Evolutionary conservation across 768 basidiomycete species (phyloP).

Genomic region (Candolleomyces aberdarensis): DNA sequence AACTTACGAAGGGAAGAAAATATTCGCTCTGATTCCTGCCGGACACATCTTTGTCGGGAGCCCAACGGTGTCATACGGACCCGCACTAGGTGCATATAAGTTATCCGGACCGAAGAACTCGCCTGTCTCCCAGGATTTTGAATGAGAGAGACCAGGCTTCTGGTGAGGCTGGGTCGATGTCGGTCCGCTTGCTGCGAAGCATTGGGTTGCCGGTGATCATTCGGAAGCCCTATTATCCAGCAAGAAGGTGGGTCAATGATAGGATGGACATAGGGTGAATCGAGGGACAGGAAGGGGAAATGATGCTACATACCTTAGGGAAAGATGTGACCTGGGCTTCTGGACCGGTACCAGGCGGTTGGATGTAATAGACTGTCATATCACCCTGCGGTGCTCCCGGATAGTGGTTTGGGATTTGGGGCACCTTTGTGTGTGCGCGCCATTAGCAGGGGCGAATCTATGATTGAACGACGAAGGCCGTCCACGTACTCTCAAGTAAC

Average conservation of each 20-base stretch:
- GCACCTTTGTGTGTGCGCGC: background rate
- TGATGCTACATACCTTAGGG: background rate
- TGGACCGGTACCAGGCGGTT: background rate
- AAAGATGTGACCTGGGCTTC: background rate
- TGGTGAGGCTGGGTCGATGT: background rate
- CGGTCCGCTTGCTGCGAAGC: background rate
- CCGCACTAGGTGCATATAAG: constrained; percentile 1
- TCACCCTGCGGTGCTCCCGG: background rate
- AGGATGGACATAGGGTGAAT: background rate
- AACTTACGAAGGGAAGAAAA: constrained; percentile 3
- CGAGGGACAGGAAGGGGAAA: background rate
- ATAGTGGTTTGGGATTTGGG: constrained; percentile 2
- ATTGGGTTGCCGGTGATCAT: constrained; percentile 2
- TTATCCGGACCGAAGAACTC: constrained; percentile 1
- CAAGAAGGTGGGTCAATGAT: too few relatives aligned
- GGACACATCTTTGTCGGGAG: constrained; percentile 1
- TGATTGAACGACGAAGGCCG: background rate
- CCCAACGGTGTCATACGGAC: constrained; percentile 1
- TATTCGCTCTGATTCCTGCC: background rate
- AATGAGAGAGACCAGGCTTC: constrained; percentile 2
- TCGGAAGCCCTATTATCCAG: background rate
- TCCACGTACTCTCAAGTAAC: background rate
- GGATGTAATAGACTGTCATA: constrained; percentile 2
- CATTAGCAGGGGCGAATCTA: background rate
- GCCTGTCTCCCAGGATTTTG: constrained; percentile 1